phyloP scores from a whole-genome alignment of 768 basidiomycete genomes.

The Mrakia frigida region DNA sequence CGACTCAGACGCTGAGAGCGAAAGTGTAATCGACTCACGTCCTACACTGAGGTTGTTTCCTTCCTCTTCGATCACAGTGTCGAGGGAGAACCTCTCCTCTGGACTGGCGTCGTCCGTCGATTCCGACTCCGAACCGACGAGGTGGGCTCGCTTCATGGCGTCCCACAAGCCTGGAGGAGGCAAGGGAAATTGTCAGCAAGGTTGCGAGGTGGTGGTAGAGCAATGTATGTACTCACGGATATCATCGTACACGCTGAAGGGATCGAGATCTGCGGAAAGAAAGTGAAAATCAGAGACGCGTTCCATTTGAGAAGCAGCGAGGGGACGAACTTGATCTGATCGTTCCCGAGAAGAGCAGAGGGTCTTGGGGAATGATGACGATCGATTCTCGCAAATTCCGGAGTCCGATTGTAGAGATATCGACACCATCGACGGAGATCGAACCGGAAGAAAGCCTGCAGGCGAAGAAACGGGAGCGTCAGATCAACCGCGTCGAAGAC shows the following conservation, averaged over 20 bases:
- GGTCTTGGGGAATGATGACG: constrained; percentile 40
- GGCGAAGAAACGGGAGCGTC: not conserved
- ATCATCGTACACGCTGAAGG: constrained; percentile 76
- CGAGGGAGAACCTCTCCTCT: constrained; percentile 65
- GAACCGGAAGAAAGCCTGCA: constrained; percentile 56
- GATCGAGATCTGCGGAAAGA: constrained; percentile 59
- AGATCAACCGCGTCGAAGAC: not conserved
- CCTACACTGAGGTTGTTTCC: constrained; percentile 72
- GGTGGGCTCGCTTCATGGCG: constrained; percentile 77
- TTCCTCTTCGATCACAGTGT: constrained; percentile 78
- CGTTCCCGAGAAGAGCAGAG: constrained; percentile 49
- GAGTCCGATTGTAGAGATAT: constrained; percentile 76
- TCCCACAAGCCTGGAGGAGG: constrained; percentile 61
- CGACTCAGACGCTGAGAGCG: not conserved
- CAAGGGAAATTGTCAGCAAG: not conserved
- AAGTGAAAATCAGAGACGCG: no score
- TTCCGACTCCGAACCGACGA: constrained; percentile 53
- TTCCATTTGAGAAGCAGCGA: no score
- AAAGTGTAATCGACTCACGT: constrained; percentile 20
- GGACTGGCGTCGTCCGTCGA: constrained; percentile 33
- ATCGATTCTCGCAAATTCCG: constrained; percentile 52
- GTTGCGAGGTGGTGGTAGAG: not conserved
- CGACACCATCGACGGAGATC: constrained; percentile 74
- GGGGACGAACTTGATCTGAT: constrained; percentile 51
- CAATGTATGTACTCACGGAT: constrained; percentile 38